Conservation (phyloP, 768 basidiomycete genomes). For the Hygrophorus pudorinus region DNA sequence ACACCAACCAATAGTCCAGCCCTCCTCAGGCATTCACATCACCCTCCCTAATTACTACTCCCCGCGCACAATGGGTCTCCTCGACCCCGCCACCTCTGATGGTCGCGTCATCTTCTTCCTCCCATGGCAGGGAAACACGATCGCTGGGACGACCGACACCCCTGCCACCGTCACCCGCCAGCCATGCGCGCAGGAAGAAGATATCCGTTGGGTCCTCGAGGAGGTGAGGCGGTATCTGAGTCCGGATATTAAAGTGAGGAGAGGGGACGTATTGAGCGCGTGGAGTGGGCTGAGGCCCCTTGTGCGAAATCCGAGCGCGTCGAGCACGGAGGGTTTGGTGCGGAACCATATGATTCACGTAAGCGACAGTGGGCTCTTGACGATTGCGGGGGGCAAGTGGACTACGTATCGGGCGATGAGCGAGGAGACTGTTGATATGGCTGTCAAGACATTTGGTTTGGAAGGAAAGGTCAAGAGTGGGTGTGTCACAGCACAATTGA, state of each 20-base stretch:
- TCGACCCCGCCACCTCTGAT: slow-evolving; percentile 92
- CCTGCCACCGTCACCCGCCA: slow-evolving; percentile 61
- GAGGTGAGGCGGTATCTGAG: slow-evolving; percentile 85
- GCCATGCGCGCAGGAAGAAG: slow-evolving; percentile 82
- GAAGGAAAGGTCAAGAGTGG: slow-evolving; percentile 40
- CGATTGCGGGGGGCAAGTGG: slow-evolving; percentile 98
- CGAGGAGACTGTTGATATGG: slow-evolving; percentile 84
- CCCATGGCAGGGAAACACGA: slow-evolving; percentile 96
- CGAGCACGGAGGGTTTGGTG: slow-evolving; percentile 79
- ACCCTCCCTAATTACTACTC: slow-evolving; percentile 97
- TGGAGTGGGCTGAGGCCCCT: slow-evolving; percentile 92
- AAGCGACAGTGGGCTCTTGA: slow-evolving; percentile 71
- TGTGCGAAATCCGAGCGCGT: slow-evolving; percentile 63
- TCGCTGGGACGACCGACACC: slow-evolving; percentile 93
- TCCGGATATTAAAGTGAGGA: slow-evolving; percentile 86
- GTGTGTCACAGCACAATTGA: slow-evolving; percentile 72
- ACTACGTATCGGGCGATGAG: slow-evolving; percentile 97
- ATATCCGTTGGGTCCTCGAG: slow-evolving; percentile 94
- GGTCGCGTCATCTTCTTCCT: slow-evolving; percentile 99
- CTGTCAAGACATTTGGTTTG: slow-evolving; percentile 70
- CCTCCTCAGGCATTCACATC: slow-evolving; percentile 91
- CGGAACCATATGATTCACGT: slow-evolving; percentile 90
- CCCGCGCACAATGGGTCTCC: slow-evolving; percentile 86
- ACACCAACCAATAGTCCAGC: slow-evolving; percentile 82
- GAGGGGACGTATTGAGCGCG: slow-evolving; percentile 91